phyloP scores from a whole-genome alignment of 805 yeast species.

The Candida andamanensis region DNA sequence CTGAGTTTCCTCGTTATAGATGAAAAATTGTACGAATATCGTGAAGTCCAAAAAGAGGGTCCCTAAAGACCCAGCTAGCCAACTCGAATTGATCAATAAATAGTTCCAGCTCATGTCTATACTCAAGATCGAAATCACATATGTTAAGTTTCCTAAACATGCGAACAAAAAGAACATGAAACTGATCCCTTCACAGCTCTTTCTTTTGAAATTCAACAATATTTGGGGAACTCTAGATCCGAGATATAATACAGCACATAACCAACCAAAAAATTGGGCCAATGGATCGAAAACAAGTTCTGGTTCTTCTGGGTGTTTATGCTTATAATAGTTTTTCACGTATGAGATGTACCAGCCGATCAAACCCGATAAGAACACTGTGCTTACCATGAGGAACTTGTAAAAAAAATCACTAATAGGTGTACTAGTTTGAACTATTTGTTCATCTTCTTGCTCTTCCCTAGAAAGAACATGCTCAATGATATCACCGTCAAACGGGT shows the following conservation, averaged over 20 bases:
- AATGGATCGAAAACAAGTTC: conserved; percentile 61
- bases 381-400: conserved; percentile 49
- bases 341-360: conserved; percentile 82
- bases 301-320: conserved; percentile 25
- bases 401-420: conserved; percentile 15
- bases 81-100: conserved; percentile 75
- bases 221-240: conserved; percentile 95
- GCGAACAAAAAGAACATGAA: conserved; percentile 93
- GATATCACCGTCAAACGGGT: conserved; percentile 70
- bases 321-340: conserved; percentile 37
- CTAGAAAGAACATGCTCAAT: conserved; percentile 54
- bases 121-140: conserved; percentile 78
- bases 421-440: conserved; percentile 20
- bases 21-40: conserved; percentile 81
- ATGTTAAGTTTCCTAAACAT: conserved; percentile 87
- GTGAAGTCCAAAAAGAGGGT: conserved; percentile 78
- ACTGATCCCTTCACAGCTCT: conserved; percentile 92
- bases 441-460: conserved; percentile 23
- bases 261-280: conserved; percentile 86
- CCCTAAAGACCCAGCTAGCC: conserved; percentile 91
- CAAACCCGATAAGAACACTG: conserved; percentile 74
- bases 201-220: conserved; percentile 73
- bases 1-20: conserved; percentile 46
- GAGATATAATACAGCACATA: conserved; percentile 67
- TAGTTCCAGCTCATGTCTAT: conserved; percentile 68